phyloP scores from a whole-genome alignment of 768 basidiomycete species.

The Suillus sp. region DNA sequence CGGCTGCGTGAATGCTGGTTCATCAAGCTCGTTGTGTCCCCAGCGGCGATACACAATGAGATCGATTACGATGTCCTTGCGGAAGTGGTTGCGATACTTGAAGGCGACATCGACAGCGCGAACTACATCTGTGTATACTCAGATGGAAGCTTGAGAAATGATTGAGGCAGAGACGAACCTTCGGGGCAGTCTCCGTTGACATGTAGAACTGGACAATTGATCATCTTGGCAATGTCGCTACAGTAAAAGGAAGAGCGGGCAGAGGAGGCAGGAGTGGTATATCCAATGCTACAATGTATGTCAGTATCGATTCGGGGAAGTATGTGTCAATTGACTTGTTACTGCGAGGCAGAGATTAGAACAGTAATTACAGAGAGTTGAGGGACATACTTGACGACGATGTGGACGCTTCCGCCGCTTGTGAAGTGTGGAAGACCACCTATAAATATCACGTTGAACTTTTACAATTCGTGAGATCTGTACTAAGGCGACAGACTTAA shows the following conservation, averaged over 20 bases:
- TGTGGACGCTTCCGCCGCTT: constrained; percentile 85
- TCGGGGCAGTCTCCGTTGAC: constrained; percentile 93
- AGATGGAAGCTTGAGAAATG: not conserved
- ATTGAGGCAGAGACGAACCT: constrained; percentile 40
- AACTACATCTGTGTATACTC: constrained; percentile 63
- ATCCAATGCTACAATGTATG: constrained; percentile 69
- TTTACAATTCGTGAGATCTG: not conserved
- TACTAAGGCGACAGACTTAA: constrained; percentile 54
- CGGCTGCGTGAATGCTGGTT: constrained; percentile 86
- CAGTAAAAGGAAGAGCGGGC: constrained; percentile 88
- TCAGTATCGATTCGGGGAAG: not conserved
- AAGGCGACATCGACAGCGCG: constrained; percentile 88
- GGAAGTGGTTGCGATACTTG: constrained; percentile 82
- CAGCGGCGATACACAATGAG: constrained; percentile 86
- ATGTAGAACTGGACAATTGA: constrained; percentile 85
- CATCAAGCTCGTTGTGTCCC: constrained; percentile 89
- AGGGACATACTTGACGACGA: constrained; percentile 81
- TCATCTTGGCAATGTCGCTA: constrained; percentile 88
- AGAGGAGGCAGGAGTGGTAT: constrained; percentile 84
- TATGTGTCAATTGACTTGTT: constrained; percentile 50
- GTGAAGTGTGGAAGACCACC: constrained; percentile 91
- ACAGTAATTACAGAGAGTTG: constrained; percentile 9
- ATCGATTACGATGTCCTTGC: constrained; percentile 90
- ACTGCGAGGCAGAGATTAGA: constrained; percentile 33
- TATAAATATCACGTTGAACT: constrained; percentile 28